These are phyloP conservation scores for Paraurostyla sp. DNA, from an alignment of 73 alveolate genomes.

Conservation along the genomic window DNA sequence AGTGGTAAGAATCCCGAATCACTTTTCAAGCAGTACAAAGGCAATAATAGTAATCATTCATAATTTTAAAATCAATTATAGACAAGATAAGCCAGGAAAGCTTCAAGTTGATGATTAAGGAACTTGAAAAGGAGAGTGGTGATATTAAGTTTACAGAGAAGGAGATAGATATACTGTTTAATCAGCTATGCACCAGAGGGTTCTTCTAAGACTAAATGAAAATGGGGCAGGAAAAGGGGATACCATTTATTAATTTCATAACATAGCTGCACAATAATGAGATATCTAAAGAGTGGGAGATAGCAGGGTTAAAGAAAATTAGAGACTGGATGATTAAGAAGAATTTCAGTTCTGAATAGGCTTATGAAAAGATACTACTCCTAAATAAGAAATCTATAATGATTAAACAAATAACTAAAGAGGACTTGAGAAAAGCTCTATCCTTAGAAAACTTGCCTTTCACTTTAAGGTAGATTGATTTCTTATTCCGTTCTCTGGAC, in stretches of 20 bases:
- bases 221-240: background rate
- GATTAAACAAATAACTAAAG: background rate
- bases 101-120: background rate
- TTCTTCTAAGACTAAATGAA: background rate
- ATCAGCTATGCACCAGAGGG: background rate
- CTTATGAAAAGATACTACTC: slow-evolving; percentile 7
- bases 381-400: background rate
- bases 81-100: background rate
- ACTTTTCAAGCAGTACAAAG: background rate
- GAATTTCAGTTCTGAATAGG: slow-evolving; percentile 22
- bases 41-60: background rate
- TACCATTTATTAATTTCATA: slow-evolving; percentile 2
- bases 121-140: background rate
- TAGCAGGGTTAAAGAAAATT: slow-evolving; percentile 6
- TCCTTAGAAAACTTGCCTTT: background rate
- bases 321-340: slow-evolving; percentile 33
- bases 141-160: background rate
- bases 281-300: slow-evolving; percentile 39
- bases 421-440: slow-evolving; percentile 9
- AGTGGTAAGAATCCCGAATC: background rate
- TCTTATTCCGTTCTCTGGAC: slow-evolving; percentile 4
- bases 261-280: background rate
- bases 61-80: background rate
- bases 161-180: slow-evolving; percentile 9
- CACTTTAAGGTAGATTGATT: background rate